Evolutionary conservation across 140 eudicot genomes (phyloP), one percentile per base, ranked within the genome.

Genomic region (Erigeron philadelphicus): DNA sequence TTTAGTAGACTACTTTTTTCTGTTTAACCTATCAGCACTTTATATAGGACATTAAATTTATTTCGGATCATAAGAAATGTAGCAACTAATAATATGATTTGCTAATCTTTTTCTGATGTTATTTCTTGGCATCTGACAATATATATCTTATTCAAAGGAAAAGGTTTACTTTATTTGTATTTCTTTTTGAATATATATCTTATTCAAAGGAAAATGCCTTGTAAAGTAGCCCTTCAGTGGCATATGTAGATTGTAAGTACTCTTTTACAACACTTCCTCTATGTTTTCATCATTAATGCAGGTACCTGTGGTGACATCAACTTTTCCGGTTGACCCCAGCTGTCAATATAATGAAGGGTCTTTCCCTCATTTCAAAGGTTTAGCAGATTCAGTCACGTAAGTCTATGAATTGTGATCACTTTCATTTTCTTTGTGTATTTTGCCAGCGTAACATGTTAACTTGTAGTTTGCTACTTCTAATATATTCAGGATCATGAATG

Each of bases 231-330:
- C 35, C 25, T 4, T 18, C 18, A 54, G 64, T 54, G 53, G 18
- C 16, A 52, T 53, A 16, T 17, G 63, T 54, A 68, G 7, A 54
- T 69, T 55, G 45, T 59, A 9, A 69, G 18, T n/a, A 56, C 16
- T 42, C 18, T 64, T 56, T 44, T 25, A 16, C 42, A 55, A 74
- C 9, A 60, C 43, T n/a, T 49, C 9, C 23, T 58, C 49, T 52
- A 12, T 53, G 68, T 44, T 73, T 59, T 72, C 57, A 13, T 42
- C 71, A 71, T 71, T 7, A 70, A 72, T 80, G 73, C 85, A 92
- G 98, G 98, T 89, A 50, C 98, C 98, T 41, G 98, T 92, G 38
- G 85, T 92, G 64, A 92, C 98, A 25, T 79, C 96, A 58, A 70
- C 76, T 80, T 75, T 92, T 64, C 90, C 96, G 11, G 81, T 88